Percentiles rank a stretch among this genome's conserved stretches.
phyloP scores from a whole-genome alignment of 2,329 filamentous ascomycete species.

The Botrytis squamosa region DNA sequence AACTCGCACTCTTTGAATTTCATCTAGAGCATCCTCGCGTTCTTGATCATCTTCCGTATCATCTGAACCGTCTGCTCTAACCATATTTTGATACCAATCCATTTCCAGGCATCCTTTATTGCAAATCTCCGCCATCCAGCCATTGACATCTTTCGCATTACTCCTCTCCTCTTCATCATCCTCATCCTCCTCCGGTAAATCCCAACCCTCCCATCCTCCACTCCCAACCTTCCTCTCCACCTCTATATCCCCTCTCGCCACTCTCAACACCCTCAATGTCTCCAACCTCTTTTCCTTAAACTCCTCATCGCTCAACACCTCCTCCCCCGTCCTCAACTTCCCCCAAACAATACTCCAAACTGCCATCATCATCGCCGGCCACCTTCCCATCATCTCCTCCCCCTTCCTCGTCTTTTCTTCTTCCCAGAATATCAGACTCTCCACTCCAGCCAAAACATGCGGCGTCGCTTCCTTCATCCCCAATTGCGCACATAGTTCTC shows the following conservation, averaged over 20 bases:
- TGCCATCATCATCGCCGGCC: constrained; percentile 57
- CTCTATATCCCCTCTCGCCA: constrained; percentile 44
- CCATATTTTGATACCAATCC: constrained; percentile 60
- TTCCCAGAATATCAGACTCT: constrained; percentile 45
- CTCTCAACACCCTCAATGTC: constrained; percentile 47
- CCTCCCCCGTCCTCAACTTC: constrained; percentile 42
- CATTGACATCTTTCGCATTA: constrained; percentile 56
- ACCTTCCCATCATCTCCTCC: constrained; percentile 46
- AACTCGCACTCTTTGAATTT: constrained; percentile 23
- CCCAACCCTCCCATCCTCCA: constrained; percentile 54
- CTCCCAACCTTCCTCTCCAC: constrained; percentile 43
- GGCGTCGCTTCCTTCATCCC: constrained; percentile 62
- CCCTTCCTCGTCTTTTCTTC: constrained; percentile 14
- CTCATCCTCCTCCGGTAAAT: constrained; percentile 43
- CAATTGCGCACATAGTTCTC: constrained; percentile 63
- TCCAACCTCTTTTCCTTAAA: constrained; percentile 50
- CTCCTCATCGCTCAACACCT: constrained; percentile 40
- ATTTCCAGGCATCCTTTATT: constrained; percentile 49
- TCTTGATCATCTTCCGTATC: constrained; percentile 37
- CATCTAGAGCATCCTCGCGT: constrained; percentile 40
- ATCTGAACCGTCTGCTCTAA: constrained; percentile 39
- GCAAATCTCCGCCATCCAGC: constrained; percentile 58
- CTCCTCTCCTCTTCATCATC: constrained; percentile 51
- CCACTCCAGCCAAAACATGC: constrained; percentile 73
- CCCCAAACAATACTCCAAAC: constrained; percentile 60